Percentiles rank a stretch among this genome's conserved stretches.
Conservation (phyloP, 108 stramenopile species). For the Cyclotella cryptica region DNA sequence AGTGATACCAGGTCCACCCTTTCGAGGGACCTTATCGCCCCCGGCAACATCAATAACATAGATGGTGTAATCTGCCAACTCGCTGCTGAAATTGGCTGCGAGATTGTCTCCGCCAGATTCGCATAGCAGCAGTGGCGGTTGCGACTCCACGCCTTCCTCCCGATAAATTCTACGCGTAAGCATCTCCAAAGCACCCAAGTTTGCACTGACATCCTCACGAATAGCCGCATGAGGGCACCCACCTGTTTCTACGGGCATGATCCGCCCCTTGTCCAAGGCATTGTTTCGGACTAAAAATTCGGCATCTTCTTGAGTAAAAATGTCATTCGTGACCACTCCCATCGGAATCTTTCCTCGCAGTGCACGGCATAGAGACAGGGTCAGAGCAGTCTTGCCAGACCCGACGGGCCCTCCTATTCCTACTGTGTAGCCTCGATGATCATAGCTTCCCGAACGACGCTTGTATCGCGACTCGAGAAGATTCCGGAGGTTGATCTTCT, state of each 20-base stretch:
- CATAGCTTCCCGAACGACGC: constrained; percentile 51
- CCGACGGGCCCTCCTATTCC: constrained; percentile 96
- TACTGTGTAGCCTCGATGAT: constrained; percentile 87
- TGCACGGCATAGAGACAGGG: constrained; percentile 73
- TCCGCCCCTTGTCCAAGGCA: constrained; percentile 80
- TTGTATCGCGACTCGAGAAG: constrained; percentile 42
- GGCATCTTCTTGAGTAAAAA: constrained; percentile 98
- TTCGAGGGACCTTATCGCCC: constrained; percentile 98
- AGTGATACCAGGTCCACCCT: constrained; percentile 98
- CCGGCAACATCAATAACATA: constrained; percentile 99
- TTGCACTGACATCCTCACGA: constrained; percentile 96
- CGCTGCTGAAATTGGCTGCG: constrained; percentile 94
- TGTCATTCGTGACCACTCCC: constrained; percentile 97
- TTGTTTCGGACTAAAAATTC: constrained; percentile 89
- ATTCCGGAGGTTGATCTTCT: constrained; percentile 31
- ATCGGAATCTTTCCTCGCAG: constrained; percentile 56
- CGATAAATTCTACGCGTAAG: constrained; percentile 74
- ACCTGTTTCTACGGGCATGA: constrained; percentile 96
- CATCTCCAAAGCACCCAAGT: constrained; percentile 92
- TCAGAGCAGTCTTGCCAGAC: constrained; percentile 88
- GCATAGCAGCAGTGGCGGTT: constrained; percentile 81
- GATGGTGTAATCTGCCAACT: constrained; percentile 96
- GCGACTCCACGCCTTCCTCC: constrained; percentile 18
- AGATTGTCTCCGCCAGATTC: constrained; percentile 99
- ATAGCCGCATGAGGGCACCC: constrained; percentile 98